Conservation (phyloP, 352 stramenopile species). For the Phytopythium delawarense region DNA sequence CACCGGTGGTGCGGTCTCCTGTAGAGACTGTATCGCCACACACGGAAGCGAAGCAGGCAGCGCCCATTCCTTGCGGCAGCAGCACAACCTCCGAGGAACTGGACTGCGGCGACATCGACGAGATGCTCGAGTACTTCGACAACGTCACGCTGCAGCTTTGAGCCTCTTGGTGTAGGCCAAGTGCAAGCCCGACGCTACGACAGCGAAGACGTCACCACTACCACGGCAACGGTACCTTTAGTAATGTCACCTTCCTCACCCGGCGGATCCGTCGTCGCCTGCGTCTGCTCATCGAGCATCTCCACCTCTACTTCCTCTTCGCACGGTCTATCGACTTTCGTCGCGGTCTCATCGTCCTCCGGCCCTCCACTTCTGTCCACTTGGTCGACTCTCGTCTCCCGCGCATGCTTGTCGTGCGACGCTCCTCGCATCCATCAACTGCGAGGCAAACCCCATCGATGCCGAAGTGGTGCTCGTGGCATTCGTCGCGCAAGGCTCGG, state of each 20-base stretch:
- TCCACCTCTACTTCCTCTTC: neutral
- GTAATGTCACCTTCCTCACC: neutral
- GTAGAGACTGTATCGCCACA: too few species aligned
- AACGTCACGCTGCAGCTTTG: conserved; percentile 57
- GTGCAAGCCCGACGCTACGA: neutral
- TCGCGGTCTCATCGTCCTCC: neutral
- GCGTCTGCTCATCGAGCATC: neutral
- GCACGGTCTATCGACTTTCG: neutral
- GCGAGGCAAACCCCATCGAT: too few species aligned
- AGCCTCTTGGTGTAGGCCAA: neutral
- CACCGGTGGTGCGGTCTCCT: neutral
- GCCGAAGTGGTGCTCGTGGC: neutral
- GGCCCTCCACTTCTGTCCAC: neutral
- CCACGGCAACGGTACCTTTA: neutral
- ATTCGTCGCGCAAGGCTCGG: neutral
- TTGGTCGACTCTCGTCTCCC: neutral
- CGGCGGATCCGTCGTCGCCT: neutral
- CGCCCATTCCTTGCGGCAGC: conserved; percentile 12
- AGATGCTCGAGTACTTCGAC: conserved; percentile 78
- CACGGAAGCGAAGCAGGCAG: neutral
- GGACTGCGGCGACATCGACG: conserved; percentile 51
- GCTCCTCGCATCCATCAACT: neutral
- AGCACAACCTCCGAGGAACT: conserved; percentile 25
- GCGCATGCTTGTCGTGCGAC: neutral
- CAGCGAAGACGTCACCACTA: neutral